phyloP scores from a whole-genome alignment of 768 basidiomycete genomes.

The Pisolithus microcarpus region DNA sequence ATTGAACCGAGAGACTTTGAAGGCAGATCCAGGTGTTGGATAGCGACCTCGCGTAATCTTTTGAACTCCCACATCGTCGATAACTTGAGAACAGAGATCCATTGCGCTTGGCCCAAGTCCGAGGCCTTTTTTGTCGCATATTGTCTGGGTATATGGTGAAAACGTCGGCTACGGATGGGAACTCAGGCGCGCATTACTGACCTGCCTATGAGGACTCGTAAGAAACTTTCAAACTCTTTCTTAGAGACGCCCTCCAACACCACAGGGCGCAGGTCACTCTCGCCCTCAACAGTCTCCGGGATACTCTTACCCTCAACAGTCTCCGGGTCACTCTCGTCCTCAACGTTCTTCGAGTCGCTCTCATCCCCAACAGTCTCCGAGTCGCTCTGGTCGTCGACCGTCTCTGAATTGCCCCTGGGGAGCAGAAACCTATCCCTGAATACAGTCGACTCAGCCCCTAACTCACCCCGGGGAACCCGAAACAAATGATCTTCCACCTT shows the following conservation, averaged over 20 bases:
- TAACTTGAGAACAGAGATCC: neutral
- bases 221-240: conserved; percentile 12
- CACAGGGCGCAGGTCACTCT: conserved; percentile 11
- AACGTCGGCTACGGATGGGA: too few species aligned
- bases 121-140: neutral
- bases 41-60: neutral
- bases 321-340: conserved; percentile 9
- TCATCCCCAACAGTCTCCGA: conserved; percentile 6
- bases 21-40: neutral
- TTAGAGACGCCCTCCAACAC: conserved; percentile 7
- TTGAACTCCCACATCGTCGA: neutral
- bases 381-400: conserved; percentile 10
- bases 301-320: too few species aligned
- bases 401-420: conserved; percentile 2
- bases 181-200: neutral
- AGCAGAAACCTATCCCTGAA: conserved; percentile 16
- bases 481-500: conserved; percentile 19
- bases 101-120: neutral
- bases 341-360: conserved; percentile 6
- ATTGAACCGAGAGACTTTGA: neutral
- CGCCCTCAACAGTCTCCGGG: conserved; percentile 7
- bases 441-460: conserved; percentile 12
- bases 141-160: neutral
- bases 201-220: conserved; percentile 11
- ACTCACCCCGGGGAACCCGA: conserved; percentile 10